Conservation (phyloP, 1,139 yeast species). For the Saccharomycopsis phalli region DNA sequence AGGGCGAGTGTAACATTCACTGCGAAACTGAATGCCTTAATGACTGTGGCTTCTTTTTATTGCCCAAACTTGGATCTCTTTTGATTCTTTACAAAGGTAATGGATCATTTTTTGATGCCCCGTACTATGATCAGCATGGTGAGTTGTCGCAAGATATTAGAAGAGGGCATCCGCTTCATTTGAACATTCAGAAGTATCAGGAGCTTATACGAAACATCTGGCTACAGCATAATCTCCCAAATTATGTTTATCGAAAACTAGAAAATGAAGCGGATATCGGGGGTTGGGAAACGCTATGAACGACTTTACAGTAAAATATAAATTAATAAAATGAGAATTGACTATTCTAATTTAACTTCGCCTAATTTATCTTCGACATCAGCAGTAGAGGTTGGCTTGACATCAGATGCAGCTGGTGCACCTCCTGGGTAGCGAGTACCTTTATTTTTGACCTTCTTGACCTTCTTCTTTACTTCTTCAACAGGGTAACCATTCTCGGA, state of each 20-base stretch:
- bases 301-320: not conserved
- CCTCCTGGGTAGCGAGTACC: constrained; percentile 81
- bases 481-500: constrained; percentile 79
- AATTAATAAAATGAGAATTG: not conserved
- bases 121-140: constrained; percentile 81
- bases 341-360: not conserved
- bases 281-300: constrained; percentile 86
- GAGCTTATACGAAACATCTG: constrained; percentile 60
- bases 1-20: constrained; percentile 67
- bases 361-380: not conserved
- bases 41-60: constrained; percentile 66
- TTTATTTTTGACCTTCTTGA: constrained; percentile 69
- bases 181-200: constrained; percentile 57
- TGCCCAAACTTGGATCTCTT: constrained; percentile 70
- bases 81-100: constrained; percentile 56
- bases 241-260: constrained; percentile 66
- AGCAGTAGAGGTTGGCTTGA: too few species aligned
- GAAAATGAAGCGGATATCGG: constrained; percentile 80
- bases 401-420: constrained; percentile 11
- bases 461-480: constrained; percentile 52
- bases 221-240: constrained; percentile 74
- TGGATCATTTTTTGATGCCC: constrained; percentile 81
- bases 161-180: constrained; percentile 61
- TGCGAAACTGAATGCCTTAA: constrained; percentile 55
- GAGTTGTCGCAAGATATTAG: constrained; percentile 72